Percentiles rank a stretch among this genome's conserved stretches.
phyloP scores from a whole-genome alignment of 257 asterid species.

The Ajuga chamaepitys region DNA sequence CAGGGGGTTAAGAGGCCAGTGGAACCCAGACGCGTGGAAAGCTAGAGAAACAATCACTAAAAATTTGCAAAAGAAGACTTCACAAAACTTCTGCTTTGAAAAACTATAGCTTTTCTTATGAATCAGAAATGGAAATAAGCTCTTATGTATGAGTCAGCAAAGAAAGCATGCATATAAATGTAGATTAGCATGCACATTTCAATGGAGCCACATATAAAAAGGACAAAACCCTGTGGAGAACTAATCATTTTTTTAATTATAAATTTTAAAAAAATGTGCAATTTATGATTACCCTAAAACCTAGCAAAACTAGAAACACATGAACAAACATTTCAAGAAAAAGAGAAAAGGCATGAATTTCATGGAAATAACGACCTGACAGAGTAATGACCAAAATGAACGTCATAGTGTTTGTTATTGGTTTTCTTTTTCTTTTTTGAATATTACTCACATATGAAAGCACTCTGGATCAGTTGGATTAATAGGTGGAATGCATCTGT shows the following conservation, averaged over 20 bases:
- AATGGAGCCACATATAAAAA: not conserved
- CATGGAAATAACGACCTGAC: not conserved
- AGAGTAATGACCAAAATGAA: not conserved
- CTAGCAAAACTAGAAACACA: not conserved
- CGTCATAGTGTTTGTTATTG: not conserved
- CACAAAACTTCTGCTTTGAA: not conserved
- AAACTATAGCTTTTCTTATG: not conserved
- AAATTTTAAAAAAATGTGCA: not conserved
- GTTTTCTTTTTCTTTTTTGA: not conserved
- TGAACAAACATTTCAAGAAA: not conserved
- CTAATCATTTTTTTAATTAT: not conserved
- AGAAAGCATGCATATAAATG: not conserved
- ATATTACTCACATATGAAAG: slow-evolving; percentile 87
- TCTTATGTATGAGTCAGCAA: not conserved
- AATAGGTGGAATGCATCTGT: slow-evolving; percentile 87
- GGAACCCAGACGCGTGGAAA: not conserved
- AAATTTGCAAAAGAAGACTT: not conserved
- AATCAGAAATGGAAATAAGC: not conserved
- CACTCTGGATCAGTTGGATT: slow-evolving; percentile 98
- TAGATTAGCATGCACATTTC: not conserved
- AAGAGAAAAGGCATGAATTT: not conserved
- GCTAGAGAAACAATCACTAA: slow-evolving; percentile 1
- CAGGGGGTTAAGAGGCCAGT: not conserved
- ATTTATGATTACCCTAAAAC: not conserved
- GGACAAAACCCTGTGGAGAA: not conserved